Conservation (phyloP, 306 rosid species). For the Amphicarpaea edgeworthii region DNA sequence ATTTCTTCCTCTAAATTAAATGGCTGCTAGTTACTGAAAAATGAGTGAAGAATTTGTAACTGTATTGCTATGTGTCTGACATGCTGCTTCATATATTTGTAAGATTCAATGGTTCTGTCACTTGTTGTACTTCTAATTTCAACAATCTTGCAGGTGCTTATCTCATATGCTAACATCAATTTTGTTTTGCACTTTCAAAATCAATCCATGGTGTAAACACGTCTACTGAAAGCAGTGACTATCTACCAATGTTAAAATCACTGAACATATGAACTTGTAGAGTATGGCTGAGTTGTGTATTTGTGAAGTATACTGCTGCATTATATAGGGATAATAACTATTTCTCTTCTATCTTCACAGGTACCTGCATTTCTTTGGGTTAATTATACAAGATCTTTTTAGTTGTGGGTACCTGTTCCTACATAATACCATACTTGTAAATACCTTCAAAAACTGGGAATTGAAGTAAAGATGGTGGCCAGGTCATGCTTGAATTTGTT, state of each 20-base stretch:
- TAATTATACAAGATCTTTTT: background rate
- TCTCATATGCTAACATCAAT: background rate
- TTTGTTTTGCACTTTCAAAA: slow-evolving; percentile 19
- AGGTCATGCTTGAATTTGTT: slow-evolving; percentile 66
- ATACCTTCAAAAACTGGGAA: slow-evolving; percentile 35
- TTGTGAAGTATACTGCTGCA: slow-evolving; percentile 8
- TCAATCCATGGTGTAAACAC: background rate
- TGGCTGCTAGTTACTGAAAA: slow-evolving; percentile 16
- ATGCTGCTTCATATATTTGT: slow-evolving; percentile 31
- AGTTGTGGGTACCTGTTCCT: slow-evolving; percentile 29
- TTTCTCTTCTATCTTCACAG: slow-evolving; percentile 45
- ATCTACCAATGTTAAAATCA: background rate
- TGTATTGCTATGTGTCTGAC: slow-evolving; percentile 3
- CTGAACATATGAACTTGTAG: slow-evolving; percentile 17
- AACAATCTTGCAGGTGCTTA: background rate
- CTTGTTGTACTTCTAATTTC: slow-evolving; percentile 20
- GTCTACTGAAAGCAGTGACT: slow-evolving; percentile 24
- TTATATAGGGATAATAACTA: slow-evolving; percentile 23
- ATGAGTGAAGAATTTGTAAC: background rate
- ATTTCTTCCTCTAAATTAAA: slow-evolving; percentile 26
- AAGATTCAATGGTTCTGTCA: slow-evolving; percentile 1
- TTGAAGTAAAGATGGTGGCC: slow-evolving; percentile 57
- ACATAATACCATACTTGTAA: background rate
- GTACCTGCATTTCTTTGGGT: slow-evolving; percentile 39
- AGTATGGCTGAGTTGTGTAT: slow-evolving; percentile 10